Base-by-base conservation (phyloP, 2,329 filamentous ascomycete species). In the Whalleya microplaca region DNA sequence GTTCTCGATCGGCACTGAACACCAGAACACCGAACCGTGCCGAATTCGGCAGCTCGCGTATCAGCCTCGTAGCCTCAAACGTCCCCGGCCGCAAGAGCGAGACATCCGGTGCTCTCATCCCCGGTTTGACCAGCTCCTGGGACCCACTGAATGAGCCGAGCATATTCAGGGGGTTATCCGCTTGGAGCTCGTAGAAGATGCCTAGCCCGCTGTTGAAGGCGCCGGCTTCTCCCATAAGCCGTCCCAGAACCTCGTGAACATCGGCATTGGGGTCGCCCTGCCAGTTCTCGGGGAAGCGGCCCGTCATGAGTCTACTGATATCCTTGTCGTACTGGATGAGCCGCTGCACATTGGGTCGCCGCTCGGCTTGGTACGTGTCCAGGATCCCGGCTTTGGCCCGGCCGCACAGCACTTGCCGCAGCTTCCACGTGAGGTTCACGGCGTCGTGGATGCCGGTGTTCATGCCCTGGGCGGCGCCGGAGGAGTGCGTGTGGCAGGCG, bases 401-500 rank as follows among this genome's bases (percentile, higher is more conserved):
- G 16, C 72, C 66, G 43, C 64, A 63, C 1, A 72, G 44, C 2
- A 65, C 64, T 2, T 65, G 54, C 4, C 72, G 73, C 3, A 80
- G 66, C 64, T 80, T 80, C 77, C 77, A 80, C 7, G 71, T 76
- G 6, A 81, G 67, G 37, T 80, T 80, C 18, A 78, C 73, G 1
- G 76, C 76, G 55, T 81, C 78, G 45, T 77, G 76, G 29, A 81
- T 73, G 1, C 78, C 78, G 0, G 78, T 80, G 51, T 81, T 81
- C 75, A 80, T 75, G 1, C 79, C 79, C 59, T 80, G 78, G 0
- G 77, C 79, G 2, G 76, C 78, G 1, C 74, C 75, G 2, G 75
- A 75, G 41, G 71, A 78, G 53, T 80, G 78, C 4, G 76, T 79
- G 56, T 83, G 79, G 9, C 76, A 78, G 10, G 79, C 78, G 56